These are phyloP conservation scores for Pterocarpus santalinus DNA, from an alignment of 306 rosid species.

Conservation along the genomic window DNA sequence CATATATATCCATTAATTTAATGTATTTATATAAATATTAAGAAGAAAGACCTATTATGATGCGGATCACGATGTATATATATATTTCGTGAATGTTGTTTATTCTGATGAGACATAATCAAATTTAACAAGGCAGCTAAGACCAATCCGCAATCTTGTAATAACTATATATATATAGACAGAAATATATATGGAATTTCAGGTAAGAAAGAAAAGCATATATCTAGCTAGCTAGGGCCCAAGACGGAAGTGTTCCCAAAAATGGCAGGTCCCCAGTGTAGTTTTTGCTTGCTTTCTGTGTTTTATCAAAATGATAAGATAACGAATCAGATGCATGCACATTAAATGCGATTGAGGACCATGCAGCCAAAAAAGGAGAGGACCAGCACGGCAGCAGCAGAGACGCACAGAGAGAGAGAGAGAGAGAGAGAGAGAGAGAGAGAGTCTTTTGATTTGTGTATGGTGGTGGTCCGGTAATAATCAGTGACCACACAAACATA, in stretches of 20 bases:
- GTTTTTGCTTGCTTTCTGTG: neutral
- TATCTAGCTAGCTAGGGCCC: neutral
- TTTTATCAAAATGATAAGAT: conserved; percentile 20
- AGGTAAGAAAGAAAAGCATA: no score
- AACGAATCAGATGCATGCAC: neutral
- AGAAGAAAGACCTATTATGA: neutral
- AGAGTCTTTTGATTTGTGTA: neutral
- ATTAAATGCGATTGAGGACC: conserved; percentile 37
- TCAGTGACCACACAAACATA: neutral
- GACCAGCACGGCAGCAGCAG: neutral
- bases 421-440: neutral
- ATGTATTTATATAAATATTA: neutral
- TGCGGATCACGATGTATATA: neutral
- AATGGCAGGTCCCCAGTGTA: neutral
- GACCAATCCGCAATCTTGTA: neutral
- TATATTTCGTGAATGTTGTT: neutral
- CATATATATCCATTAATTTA: neutral
- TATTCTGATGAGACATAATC: neutral
- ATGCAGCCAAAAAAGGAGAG: conserved; percentile 25
- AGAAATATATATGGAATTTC: no score
- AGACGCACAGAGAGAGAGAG: no score
- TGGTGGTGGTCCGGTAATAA: neutral
- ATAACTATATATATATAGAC: neutral
- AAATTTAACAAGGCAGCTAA: neutral
- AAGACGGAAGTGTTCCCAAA: conserved; percentile 24